These are phyloP conservation scores for Lavandula angustifolia DNA, from an alignment of 257 asterid genomes.

Conservation along the genomic window DNA sequence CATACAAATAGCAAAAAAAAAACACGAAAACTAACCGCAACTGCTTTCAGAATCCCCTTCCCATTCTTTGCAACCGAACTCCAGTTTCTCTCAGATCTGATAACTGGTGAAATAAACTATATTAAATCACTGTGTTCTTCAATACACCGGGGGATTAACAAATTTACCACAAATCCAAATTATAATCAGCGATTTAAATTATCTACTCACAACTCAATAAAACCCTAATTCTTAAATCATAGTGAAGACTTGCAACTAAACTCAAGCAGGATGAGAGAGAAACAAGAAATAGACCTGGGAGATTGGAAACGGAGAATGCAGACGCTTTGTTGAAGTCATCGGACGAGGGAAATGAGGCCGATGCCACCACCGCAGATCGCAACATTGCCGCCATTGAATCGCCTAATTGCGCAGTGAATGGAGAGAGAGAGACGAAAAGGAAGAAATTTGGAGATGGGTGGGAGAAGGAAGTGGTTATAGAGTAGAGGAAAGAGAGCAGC, in stretches of 20 bases:
- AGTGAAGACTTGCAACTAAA: not conserved
- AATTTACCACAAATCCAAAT: not conserved
- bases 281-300: slow-evolving; percentile 26
- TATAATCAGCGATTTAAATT: not conserved
- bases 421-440: slow-evolving; percentile 11
- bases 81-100: slow-evolving; percentile 53
- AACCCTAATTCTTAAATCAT: not conserved
- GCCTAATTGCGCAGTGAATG: not conserved
- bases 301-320: slow-evolving; percentile 27
- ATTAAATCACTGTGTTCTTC: not conserved
- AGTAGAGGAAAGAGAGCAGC: slow-evolving; percentile 1
- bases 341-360: slow-evolving; percentile 40
- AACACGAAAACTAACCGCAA: slow-evolving; percentile 22
- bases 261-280: not conserved
- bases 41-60: slow-evolving; percentile 36
- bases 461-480: not conserved
- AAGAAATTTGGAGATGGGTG: not conserved
- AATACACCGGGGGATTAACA: not conserved
- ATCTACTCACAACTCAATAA: too few relatives aligned
- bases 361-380: slow-evolving; percentile 51
- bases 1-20: not conserved
- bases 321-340: slow-evolving; percentile 46
- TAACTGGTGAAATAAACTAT: slow-evolving; percentile 34
- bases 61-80: not conserved
- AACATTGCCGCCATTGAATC: slow-evolving; percentile 53